phyloP scores from a whole-genome alignment of 768 basidiomycete genomes.

The Boletellus ananas region DNA sequence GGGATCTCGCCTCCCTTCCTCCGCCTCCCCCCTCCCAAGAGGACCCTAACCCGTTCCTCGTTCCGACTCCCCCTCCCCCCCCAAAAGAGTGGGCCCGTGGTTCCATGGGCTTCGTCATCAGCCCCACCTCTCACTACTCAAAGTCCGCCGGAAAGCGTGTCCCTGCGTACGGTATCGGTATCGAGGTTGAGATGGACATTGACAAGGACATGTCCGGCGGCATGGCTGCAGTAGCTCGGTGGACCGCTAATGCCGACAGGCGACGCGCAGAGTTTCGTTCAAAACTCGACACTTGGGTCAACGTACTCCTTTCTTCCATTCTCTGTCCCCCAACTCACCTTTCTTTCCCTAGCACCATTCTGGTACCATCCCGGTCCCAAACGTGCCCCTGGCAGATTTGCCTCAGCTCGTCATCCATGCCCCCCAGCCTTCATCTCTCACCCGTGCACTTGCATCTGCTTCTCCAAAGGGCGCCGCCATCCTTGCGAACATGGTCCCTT shows the following conservation, averaged over 20 bases:
- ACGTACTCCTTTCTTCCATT: constrained; percentile 39
- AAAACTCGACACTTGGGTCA: constrained; percentile 63
- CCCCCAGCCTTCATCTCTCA: constrained; percentile 62
- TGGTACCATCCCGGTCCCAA: constrained; percentile 42
- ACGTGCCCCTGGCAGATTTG: constrained; percentile 61
- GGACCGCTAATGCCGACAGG: constrained; percentile 68
- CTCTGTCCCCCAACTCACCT: constrained; percentile 5
- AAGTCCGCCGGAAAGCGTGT: constrained; percentile 62
- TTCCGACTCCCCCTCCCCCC: constrained; percentile 34
- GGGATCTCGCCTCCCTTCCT: constrained; percentile 56
- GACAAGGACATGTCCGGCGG: constrained; percentile 76
- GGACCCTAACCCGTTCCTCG: constrained; percentile 73
- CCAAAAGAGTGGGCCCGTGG: constrained; percentile 74
- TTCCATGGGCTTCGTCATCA: constrained; percentile 75
- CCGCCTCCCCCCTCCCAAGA: constrained; percentile 30
- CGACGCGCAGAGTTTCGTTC: constrained; percentile 54
- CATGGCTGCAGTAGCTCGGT: constrained; percentile 87
- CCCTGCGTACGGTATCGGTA: constrained; percentile 80
- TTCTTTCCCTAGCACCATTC: constrained; percentile 49
- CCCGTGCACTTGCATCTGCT: constrained; percentile 65
- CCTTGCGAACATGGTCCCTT: constrained; percentile 31
- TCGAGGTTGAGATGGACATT: constrained; percentile 82
- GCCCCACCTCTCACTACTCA: constrained; percentile 68
- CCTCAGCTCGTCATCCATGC: constrained; percentile 49
- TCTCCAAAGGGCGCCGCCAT: constrained; percentile 56